Base-by-base conservation (phyloP, 2,329 filamentous ascomycete genomes). In the Arthrinium puccinioides region DNA sequence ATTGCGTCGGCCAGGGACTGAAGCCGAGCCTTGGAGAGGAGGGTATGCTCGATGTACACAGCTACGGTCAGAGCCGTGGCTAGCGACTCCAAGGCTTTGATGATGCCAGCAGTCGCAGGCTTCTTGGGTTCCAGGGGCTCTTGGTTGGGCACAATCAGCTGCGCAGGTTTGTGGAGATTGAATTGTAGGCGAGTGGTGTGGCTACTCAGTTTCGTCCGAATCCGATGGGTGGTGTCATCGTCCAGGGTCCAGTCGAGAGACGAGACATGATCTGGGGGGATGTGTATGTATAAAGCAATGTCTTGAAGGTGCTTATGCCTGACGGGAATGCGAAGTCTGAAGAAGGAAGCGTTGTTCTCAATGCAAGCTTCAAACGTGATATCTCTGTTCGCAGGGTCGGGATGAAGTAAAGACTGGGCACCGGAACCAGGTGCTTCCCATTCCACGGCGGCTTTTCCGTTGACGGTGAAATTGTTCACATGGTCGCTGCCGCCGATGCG, bases 281-380 rank as follows among this genome's bases (percentile, higher is more conserved):
- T 39, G 19, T 39, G 37, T 39, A 39, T 39, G 31, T 39, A 39
- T 18, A 39, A 21, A 18, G 29, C 30, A 18, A 34, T 39, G 25
- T 33, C 37, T 14, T 39, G 30, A 13, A 36, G 34, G 24, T 39
- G 37, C 31, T 27, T 39, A 25, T 33, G 37, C 20, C 24, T 26
- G 19, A 35, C 24, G n/a, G 37, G 37, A n/a, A 39, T 18, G 18
- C 37, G 37, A 8, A 39, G 31, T 39, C 37, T 25, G 13, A 39
- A 35, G 31, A 39, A 39, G 4, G 31, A 25, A 18, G 14, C 31
- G 14, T 35, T 15, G 11, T 35, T 29, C 30, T 39, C 37, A 4
- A 39, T 9, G 26, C 37, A 35, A 14, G 16, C 37, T 30, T 39
- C 37, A 25, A 39, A 39, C 14, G 31, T 39, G 15, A 39, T 34